Evolutionary conservation across 2,329 filamentous ascomycete species (phyloP).

Genomic region (Neopestalotiopsis sp.): DNA sequence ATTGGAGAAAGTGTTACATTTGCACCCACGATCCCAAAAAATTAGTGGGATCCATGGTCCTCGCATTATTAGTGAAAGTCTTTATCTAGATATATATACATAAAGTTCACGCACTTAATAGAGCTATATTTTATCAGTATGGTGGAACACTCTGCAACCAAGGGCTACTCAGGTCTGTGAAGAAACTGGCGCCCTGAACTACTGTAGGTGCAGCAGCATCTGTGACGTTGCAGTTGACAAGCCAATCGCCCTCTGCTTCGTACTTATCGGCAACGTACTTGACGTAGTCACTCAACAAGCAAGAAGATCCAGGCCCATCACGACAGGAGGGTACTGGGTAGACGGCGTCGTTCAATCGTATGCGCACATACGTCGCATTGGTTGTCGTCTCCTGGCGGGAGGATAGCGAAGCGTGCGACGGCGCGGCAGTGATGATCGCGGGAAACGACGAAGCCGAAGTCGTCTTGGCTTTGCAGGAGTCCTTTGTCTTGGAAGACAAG

Average conservation of each 20-base stretch:
- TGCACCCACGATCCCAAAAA: too few species aligned
- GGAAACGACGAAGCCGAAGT: slow-evolving; percentile 19
- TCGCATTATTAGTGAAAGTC: background rate
- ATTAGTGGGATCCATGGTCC: too few species aligned
- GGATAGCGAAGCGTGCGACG: slow-evolving; percentile 14
- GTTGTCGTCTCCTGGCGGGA: slow-evolving; percentile 14
- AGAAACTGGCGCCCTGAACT: slow-evolving; percentile 54
- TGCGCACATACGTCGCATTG: slow-evolving; percentile 55
- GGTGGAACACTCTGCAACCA: slow-evolving; percentile 36
- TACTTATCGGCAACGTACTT: slow-evolving; percentile 50
- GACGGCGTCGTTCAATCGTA: slow-evolving; percentile 66
- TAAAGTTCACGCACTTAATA: background rate
- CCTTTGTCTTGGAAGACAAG: slow-evolving; percentile 16
- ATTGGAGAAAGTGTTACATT: too few species aligned
- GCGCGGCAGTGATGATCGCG: slow-evolving; percentile 18
- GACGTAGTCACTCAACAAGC: slow-evolving; percentile 51
- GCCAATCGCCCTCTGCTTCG: slow-evolving; percentile 53
- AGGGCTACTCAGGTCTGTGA: slow-evolving; percentile 47
- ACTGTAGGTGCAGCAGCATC: slow-evolving; percentile 40
- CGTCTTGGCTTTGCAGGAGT: slow-evolving; percentile 9
- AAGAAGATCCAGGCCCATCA: slow-evolving; percentile 59
- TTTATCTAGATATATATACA: background rate
- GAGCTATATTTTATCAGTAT: slow-evolving; percentile 10
- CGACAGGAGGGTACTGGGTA: slow-evolving; percentile 63
- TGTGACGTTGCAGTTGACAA: slow-evolving; percentile 52